Base-by-base conservation (phyloP, 768 basidiomycete species). In the Lactarius hengduanensis region DNA sequence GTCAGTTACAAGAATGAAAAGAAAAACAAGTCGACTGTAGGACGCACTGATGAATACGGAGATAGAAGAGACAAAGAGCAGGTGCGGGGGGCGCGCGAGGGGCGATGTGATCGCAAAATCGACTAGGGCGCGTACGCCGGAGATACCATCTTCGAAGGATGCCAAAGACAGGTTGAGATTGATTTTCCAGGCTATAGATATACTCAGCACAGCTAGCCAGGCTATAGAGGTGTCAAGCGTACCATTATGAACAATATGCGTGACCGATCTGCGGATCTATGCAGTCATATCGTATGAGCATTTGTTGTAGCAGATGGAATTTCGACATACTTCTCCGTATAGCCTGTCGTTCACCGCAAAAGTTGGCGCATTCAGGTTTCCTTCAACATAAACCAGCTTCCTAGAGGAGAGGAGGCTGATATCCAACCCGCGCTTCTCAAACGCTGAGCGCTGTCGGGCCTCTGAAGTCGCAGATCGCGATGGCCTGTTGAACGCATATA, bases 61-160 rank as follows among this genome's bases (percentile, higher is more conserved):
- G 34, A 74, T 71, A 16, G 71, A 73, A 53, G 71, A 72, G 18
- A 72, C 68, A 57, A 74, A 73, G 13, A 74, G 56, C 18, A 73
- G n/a, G 32, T 65, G 62, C 3, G 73, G 69, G 16, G 69, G 64
- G 11, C 53, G 54, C 16, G 62, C 10, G 36, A 62, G 65, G 16
- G 69, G 65, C 20, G 69, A 70, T 6, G 57, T 64, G 30, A 74
- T 64, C 3, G 72, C 67, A 20, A 74, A 67, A 59, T 72, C 72
- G 22, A 71, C 64, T 4, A 74, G 59, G 3, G 65, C 57, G 50
- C 71, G 70, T 7, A 71, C 66, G 18, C 68, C 65, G 8, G 50
- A 61, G 10, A 74, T 64, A 45, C 59, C 57, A 28, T 70, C 66
- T 57, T 74, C 73, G 66, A 73, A 72, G 4, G 73, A 70, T 20